Percentiles rank a stretch among this genome's conserved stretches.
phyloP scores from a whole-genome alignment of 306 rosid species.

The Quillaja saponaria region DNA sequence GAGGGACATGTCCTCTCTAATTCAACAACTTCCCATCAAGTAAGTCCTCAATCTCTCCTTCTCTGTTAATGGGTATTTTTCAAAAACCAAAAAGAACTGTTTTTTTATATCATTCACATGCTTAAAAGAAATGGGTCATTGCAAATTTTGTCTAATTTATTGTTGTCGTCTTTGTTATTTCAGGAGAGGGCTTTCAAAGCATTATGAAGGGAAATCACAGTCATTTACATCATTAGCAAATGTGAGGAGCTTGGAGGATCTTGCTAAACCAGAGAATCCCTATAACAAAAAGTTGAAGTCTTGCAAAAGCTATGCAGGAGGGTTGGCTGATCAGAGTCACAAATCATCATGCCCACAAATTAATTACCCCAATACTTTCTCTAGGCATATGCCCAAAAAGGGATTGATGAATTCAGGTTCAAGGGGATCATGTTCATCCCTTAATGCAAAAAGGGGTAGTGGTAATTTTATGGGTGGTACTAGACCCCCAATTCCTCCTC shows the following conservation, averaged over 20 bases:
- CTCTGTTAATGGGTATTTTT: background rate
- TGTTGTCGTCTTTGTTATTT: background rate
- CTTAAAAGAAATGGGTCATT: background rate
- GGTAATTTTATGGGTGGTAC: slow-evolving; percentile 15
- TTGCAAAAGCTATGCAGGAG: slow-evolving; percentile 39
- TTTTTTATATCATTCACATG: background rate
- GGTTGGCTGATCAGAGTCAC: slow-evolving; percentile 1
- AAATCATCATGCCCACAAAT: background rate
- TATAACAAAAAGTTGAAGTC: slow-evolving; percentile 41
- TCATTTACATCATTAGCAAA: slow-evolving; percentile 47
- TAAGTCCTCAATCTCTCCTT: slow-evolving; percentile 15
- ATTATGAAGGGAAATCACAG: slow-evolving; percentile 50
- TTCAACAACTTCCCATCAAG: slow-evolving; percentile 51
- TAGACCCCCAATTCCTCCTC: slow-evolving; percentile 41
- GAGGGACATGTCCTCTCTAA: slow-evolving; percentile 40
- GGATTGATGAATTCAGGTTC: slow-evolving; percentile 19
- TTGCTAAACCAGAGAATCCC: slow-evolving; percentile 48
- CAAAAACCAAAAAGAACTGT: too few relatives aligned
- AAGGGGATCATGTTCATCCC: slow-evolving; percentile 35
- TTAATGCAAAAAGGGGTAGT: slow-evolving; percentile 27
- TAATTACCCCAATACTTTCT: background rate
- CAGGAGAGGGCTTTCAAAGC: slow-evolving; percentile 54
- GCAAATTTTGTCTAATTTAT: slow-evolving; percentile 9
- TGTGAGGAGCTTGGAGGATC: slow-evolving; percentile 49
- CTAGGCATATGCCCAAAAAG: slow-evolving; percentile 25